Base-by-base conservation (phyloP, 1,284 basidiomycete genomes). In the Vanrija pseudolonga region DNA sequence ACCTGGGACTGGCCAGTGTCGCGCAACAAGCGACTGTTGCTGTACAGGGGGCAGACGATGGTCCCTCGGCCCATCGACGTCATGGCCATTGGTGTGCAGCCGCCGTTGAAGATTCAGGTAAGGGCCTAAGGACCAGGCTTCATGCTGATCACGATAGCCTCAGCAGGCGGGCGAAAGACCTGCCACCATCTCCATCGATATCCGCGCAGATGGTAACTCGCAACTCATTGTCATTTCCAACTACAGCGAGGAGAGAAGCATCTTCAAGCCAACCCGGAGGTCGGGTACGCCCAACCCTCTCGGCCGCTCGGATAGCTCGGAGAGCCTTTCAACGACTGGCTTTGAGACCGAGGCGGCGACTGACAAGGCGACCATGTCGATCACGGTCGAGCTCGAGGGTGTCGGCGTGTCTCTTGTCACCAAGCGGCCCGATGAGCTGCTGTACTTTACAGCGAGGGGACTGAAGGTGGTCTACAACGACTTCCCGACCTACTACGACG, bases 1-100 rank as follows among this genome's bases (percentile, higher is more conserved):
- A 88, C 93, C 6, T 99, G 96, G 96, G 96, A 99, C 72, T 86
- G 84, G 61, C 96, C 96, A 1, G 90, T 93, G 9, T 85, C 86
- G 3, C 79, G 79, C 51, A 86, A 89, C 66, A 98, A 97, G 78
- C 86, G 85, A 62, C 80, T 99, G 40, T 77, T 84, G 49, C 78
- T 98, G 15, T 77, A 76, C 15, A 82, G 86, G 51, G 85, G 86
- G 44, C 81, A 82, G 14, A 41, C 64, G 6, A 59, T 63, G 17
- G 78, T 83, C 44, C 83, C 84, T n/a, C 83, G 90, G 39, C 78
- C 83, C 22, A 80, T 98, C 51, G 96, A 98, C 69, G 87, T 97
- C 56, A 87, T 97, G 84, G 96, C 98, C 74, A 98, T 99, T 43
- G 96, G 96, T 45, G 85, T 90, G 58, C 82, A 97, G 38, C 77